Evolutionary conservation across 2,329 filamentous ascomycete genomes (phyloP).

Genomic region (Talaromyces rugulosus): DNA sequence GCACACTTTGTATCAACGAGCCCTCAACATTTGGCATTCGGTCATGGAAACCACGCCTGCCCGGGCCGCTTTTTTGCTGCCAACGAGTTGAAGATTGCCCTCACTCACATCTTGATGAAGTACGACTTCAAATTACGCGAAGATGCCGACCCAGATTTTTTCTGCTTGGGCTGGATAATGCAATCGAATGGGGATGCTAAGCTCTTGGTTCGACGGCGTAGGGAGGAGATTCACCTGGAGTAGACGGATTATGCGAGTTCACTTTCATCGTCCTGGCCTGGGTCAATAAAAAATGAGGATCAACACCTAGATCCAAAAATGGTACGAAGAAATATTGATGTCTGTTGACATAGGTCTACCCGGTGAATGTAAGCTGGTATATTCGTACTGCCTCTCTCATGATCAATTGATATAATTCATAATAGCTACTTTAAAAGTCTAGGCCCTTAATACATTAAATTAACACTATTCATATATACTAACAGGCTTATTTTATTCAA

Average conservation of each 20-base stretch:
- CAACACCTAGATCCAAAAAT: too few species aligned
- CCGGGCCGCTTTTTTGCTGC: slow-evolving; percentile 29
- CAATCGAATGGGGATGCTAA: background rate
- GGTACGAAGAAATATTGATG: too few species aligned
- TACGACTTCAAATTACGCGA: slow-evolving; percentile 21
- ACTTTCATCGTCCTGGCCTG: too few species aligned
- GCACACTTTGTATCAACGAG: slow-evolving; percentile 53
- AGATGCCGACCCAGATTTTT: background rate
- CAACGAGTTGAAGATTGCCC: slow-evolving; percentile 22
- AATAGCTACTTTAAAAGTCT: too few species aligned
- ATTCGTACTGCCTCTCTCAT: too few species aligned
- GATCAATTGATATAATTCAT: too few species aligned
- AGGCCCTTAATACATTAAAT: too few species aligned
- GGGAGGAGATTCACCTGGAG: slow-evolving; percentile 8
- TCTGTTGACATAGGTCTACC: too few species aligned
- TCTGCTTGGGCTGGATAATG: slow-evolving; percentile 2
- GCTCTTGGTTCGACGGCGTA: slow-evolving; percentile 8
- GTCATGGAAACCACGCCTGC: slow-evolving; percentile 51
- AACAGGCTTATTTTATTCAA: too few species aligned
- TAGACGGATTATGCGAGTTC: background rate
- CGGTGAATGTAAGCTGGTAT: too few species aligned
- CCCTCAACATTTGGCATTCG: slow-evolving; percentile 50
- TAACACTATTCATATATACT: too few species aligned
- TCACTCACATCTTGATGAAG: slow-evolving; percentile 25
- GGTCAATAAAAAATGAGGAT: too few species aligned